phyloP scores from a whole-genome alignment of 176 grass and related monocot species.

The Aechmea fasciata region DNA sequence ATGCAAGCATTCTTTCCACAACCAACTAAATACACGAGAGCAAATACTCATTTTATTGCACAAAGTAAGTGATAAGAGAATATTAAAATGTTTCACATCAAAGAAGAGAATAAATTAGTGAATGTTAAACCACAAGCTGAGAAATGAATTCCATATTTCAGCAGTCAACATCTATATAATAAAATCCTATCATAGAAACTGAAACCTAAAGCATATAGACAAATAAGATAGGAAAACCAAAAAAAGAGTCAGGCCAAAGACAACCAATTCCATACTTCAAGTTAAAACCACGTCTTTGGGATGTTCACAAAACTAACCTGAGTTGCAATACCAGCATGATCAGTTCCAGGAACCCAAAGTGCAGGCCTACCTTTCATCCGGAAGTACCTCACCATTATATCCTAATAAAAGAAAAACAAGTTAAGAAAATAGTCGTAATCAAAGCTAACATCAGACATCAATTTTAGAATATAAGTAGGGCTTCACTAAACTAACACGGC shows the following conservation, averaged over 20 bases:
- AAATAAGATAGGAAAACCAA: background rate
- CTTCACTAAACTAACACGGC: no score
- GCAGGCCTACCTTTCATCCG: conserved; percentile 94
- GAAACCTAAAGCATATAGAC: background rate
- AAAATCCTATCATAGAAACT: background rate
- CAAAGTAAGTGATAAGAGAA: conserved; percentile 17
- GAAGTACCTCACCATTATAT: conserved; percentile 97
- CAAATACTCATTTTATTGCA: conserved; percentile 18
- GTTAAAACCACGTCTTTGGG: background rate
- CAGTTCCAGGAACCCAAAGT: conserved; percentile 94
- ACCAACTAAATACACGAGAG: conserved; percentile 58
- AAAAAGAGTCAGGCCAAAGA: background rate
- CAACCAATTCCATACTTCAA: background rate
- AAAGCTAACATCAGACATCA: conserved; percentile 12
- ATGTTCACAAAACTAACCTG: conserved; percentile 43
- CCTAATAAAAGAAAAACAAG: conserved; percentile 49
- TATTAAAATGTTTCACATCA: background rate
- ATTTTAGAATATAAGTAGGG: background rate
- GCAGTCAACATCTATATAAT: background rate
- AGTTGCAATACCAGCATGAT: conserved; percentile 98
- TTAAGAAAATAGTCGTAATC: conserved; percentile 5
- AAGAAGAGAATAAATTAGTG: background rate
- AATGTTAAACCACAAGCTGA: background rate
- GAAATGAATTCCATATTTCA: background rate
- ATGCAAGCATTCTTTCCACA: conserved; percentile 93